Evolutionary conservation across 2,329 filamentous ascomycete genomes (phyloP).

Genomic region (Gliomastix tumulicola): DNA sequence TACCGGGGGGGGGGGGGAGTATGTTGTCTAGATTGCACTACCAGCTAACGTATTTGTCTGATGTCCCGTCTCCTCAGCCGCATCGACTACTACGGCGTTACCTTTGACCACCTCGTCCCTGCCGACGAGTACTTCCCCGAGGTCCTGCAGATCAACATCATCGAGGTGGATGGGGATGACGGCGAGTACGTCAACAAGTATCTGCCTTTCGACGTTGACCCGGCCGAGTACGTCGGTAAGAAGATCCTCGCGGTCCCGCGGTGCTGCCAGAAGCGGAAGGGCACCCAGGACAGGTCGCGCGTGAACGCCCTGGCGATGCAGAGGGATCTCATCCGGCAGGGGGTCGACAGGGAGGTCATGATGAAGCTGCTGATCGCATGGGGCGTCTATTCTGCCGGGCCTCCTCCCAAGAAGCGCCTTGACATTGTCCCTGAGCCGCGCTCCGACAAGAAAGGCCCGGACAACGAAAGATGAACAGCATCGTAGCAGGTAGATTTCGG

Average conservation of each 20-base stretch:
- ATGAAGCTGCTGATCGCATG: conserved; percentile 4
- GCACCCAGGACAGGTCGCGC: conserved; percentile 1
- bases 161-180: conserved; percentile 16
- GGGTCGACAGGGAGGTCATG: conserved; percentile 4
- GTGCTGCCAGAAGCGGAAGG: conserved; percentile 5
- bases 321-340: conserved; percentile 3
- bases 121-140: conserved; percentile 24
- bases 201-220: conserved; percentile 24
- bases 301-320: conserved; percentile 1
- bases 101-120: conserved; percentile 30
- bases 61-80: too few species aligned
- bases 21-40: too few species aligned
- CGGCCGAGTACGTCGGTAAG: conserved; percentile 26
- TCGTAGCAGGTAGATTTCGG: too few species aligned
- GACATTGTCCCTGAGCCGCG: conserved; percentile 3
- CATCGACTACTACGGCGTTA: conserved; percentile 29
- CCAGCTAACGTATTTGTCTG: too few species aligned
- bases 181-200: conserved; percentile 23
- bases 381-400: conserved; percentile 4
- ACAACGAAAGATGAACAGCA: too few species aligned
- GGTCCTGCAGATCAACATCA: conserved; percentile 32
- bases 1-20: too few species aligned
- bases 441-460: too few species aligned
- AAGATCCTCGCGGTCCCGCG: conserved; percentile 15
- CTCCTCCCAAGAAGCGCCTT: conserved; percentile 2